phyloP scores from a whole-genome alignment of 1,139 yeast species.

The Sugiyamaella grinbergsii region DNA sequence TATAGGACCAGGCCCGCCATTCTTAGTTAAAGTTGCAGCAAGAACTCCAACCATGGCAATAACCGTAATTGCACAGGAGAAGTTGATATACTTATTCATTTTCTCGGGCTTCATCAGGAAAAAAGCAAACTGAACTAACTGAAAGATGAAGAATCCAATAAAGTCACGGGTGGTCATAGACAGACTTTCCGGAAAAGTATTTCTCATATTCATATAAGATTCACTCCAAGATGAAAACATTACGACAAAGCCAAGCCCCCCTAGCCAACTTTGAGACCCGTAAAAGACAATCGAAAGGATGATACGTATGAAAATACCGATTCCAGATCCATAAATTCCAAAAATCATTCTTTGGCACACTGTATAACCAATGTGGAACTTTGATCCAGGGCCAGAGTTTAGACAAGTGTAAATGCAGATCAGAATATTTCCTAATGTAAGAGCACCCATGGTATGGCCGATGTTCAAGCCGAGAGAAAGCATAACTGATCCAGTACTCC shows the following conservation, averaged over 20 bases:
- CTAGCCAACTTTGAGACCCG: slow-evolving; percentile 40
- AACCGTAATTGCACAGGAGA: slow-evolving; percentile 28
- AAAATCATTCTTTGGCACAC: slow-evolving; percentile 37
- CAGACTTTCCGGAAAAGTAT: slow-evolving; percentile 40
- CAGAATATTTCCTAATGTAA: slow-evolving; percentile 31
- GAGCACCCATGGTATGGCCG: slow-evolving; percentile 25
- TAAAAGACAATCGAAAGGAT: slow-evolving; percentile 40
- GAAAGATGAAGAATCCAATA: slow-evolving; percentile 40
- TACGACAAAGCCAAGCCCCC: slow-evolving; percentile 39
- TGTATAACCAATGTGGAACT: slow-evolving; percentile 41
- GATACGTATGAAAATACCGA: slow-evolving; percentile 36
- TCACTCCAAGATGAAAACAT: slow-evolving; percentile 36
- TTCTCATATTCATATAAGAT: slow-evolving; percentile 36
- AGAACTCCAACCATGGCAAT: slow-evolving; percentile 33
- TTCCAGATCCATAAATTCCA: slow-evolving; percentile 38
- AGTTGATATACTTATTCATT: slow-evolving; percentile 29
- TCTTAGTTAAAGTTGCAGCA: slow-evolving; percentile 31
- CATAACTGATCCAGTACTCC: slow-evolving; percentile 37
- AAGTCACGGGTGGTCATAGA: slow-evolving; percentile 41
- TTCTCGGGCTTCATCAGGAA: slow-evolving; percentile 38
- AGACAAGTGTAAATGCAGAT: slow-evolving; percentile 29
- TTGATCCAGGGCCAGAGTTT: slow-evolving; percentile 38
- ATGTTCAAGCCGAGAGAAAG: slow-evolving; percentile 34
- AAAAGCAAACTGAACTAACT: slow-evolving; percentile 36
- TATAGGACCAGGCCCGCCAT: slow-evolving; percentile 34